Percentiles rank a stretch among this genome's conserved stretches.
These are phyloP conservation scores for Naganishia sp. DNA, from an alignment of 1,284 basidiomycete genomes.

Conservation along the genomic window DNA sequence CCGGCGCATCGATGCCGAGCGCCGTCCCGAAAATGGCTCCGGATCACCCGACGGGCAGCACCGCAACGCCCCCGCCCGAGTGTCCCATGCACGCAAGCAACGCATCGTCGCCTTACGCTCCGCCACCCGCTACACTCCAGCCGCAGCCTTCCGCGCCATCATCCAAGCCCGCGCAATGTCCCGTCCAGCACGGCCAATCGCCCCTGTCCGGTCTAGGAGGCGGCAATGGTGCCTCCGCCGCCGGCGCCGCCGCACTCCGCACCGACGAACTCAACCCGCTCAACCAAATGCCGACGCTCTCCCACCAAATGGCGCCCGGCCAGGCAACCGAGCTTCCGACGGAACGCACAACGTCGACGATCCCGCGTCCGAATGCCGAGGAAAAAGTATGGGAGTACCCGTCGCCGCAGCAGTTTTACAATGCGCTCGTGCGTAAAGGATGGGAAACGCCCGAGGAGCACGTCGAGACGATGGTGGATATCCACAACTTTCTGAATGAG, in stretches of 20 bases:
- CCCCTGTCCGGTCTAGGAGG: slow-evolving; percentile 25
- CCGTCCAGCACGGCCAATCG: slow-evolving; percentile 46
- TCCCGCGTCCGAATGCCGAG: slow-evolving; percentile 67
- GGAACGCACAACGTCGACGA: slow-evolving; percentile 75
- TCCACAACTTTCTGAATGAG: slow-evolving; percentile 98
- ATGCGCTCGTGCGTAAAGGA: slow-evolving; percentile 93
- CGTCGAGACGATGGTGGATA: slow-evolving; percentile 94
- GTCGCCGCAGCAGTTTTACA: slow-evolving; percentile 97
- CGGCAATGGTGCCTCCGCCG: slow-evolving; percentile 1
- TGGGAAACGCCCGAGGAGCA: slow-evolving; percentile 98
- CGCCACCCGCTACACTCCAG: slow-evolving; percentile 22
- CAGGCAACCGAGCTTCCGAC: slow-evolving; percentile 66
- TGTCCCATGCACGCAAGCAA: slow-evolving; percentile 45
- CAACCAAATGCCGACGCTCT: slow-evolving; percentile 82
- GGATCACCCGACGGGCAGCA: slow-evolving; percentile 28
- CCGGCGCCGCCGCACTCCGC: no score
- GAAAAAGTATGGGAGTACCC: slow-evolving; percentile 86
- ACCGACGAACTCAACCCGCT: slow-evolving; percentile 66
- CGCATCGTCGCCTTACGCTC: slow-evolving; percentile 33
- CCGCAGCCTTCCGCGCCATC: slow-evolving; percentile 30
- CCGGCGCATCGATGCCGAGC: slow-evolving; percentile 3
- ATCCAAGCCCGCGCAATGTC: slow-evolving; percentile 44
- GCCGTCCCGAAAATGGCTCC: not conserved
- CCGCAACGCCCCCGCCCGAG: slow-evolving; percentile 36
- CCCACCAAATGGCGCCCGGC: slow-evolving; percentile 52